Conservation (phyloP, 2,329 filamentous ascomycete genomes). For the Coniochaeta pulveracea region DNA sequence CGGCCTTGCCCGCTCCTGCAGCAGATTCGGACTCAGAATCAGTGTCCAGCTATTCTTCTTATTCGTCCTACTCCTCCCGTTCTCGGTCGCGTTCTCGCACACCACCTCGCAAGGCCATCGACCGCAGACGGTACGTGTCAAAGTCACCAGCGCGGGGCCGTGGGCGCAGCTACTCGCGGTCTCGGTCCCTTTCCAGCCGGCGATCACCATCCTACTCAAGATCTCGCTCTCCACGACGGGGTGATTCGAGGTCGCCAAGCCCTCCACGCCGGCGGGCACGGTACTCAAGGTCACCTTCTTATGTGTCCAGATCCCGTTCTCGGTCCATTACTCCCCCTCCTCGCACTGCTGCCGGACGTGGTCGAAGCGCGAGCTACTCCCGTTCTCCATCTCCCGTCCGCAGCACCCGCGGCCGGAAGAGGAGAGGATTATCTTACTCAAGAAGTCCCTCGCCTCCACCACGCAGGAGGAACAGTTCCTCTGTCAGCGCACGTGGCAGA, state of each 20-base stretch:
- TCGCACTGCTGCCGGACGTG: neutral
- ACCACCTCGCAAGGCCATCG: slow-evolving; percentile 21
- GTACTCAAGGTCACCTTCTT: slow-evolving; percentile 11
- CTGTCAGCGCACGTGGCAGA: slow-evolving; percentile 7
- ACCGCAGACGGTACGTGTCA: slow-evolving; percentile 23
- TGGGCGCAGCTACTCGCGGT: slow-evolving; percentile 8
- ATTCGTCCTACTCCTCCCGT: slow-evolving; percentile 49
- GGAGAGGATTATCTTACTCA: neutral
- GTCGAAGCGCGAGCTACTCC: neutral
- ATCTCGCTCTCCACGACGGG: slow-evolving; percentile 14
- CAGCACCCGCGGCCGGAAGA: slow-evolving; percentile 1
- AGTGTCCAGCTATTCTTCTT: slow-evolving; percentile 69
- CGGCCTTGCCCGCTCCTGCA: slow-evolving; percentile 56
- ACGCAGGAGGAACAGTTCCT: slow-evolving; percentile 1
- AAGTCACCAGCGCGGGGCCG: slow-evolving; percentile 15
- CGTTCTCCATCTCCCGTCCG: neutral
- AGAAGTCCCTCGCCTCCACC: neutral
- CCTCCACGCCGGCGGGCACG: slow-evolving; percentile 5
- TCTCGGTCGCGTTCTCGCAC: slow-evolving; percentile 35
- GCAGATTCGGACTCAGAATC: slow-evolving; percentile 58
- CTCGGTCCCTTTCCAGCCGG: slow-evolving; percentile 18
- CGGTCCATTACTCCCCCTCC: slow-evolving; percentile 7
- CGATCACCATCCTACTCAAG: slow-evolving; percentile 10
- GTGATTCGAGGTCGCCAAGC: slow-evolving; percentile 7
- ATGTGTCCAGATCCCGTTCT: slow-evolving; percentile 8